These are phyloP conservation scores for Cordyceps javanica DNA, from an alignment of 2,329 filamentous ascomycete species.

Conservation along the genomic window DNA sequence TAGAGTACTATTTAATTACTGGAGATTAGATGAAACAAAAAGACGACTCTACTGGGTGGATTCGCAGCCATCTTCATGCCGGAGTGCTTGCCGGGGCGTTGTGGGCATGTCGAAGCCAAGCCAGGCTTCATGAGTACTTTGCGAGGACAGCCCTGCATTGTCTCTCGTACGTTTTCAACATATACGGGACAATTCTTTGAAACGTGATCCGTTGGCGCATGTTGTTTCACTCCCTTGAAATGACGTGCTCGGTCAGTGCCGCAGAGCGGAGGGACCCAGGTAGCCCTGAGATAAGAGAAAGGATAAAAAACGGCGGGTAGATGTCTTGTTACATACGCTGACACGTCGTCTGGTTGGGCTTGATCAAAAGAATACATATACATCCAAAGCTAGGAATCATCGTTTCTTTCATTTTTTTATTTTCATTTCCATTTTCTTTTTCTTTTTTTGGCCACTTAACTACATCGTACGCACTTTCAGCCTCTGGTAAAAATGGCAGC, in stretches of 20 bases:
- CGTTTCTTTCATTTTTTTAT: background rate
- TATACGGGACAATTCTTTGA: background rate
- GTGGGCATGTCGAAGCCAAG: background rate
- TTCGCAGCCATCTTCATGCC: background rate
- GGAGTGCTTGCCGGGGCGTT: background rate
- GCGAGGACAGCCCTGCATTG: background rate
- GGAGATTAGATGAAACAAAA: background rate
- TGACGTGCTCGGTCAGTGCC: background rate
- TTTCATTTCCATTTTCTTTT: background rate
- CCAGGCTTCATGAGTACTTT: background rate
- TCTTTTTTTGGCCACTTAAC: background rate
- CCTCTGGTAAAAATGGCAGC: background rate
- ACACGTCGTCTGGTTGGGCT: background rate
- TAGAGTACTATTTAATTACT: background rate
- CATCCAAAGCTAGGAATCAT: background rate
- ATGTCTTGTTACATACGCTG: background rate
- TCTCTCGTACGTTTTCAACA: background rate
- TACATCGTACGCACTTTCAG: background rate
- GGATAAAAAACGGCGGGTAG: background rate
- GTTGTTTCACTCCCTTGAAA: slow-evolving; percentile 5
- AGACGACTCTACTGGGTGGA: too few relatives aligned
- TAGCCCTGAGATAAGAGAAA: background rate
- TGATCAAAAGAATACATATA: background rate
- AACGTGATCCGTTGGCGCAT: background rate
- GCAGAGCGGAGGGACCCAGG: background rate